Evolutionary conservation across 2,329 filamentous ascomycete species (phyloP).

Genomic region (Epichloe aotearoae): DNA sequence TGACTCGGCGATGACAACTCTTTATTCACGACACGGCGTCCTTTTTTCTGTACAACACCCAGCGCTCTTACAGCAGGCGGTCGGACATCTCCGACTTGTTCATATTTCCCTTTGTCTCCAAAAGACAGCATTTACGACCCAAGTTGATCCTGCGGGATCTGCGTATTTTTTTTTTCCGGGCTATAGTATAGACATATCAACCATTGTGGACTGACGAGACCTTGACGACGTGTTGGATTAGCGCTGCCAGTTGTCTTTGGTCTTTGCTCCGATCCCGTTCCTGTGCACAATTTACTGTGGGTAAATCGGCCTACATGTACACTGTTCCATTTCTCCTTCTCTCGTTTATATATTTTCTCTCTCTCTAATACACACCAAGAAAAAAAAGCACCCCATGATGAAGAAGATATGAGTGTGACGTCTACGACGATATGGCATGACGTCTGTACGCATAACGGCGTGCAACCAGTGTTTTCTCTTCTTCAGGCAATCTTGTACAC

Average conservation of each 20-base stretch:
- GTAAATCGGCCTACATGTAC: background rate
- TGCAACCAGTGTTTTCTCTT: background rate
- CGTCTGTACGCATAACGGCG: constrained; percentile 1
- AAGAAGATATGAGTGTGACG: constrained; percentile 1
- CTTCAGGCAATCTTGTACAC: background rate
- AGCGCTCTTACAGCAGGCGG: background rate
- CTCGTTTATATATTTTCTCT: background rate
- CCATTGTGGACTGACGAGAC: background rate
- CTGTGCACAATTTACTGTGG: background rate
- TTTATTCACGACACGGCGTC: background rate
- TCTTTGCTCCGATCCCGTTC: background rate
- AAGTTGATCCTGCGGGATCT: background rate
- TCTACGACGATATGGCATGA: constrained; percentile 2
- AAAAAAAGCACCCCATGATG: background rate
- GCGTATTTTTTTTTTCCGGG: background rate
- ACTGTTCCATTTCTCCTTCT: background rate
- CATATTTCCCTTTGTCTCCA: background rate
- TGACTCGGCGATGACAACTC: constrained; percentile 5
- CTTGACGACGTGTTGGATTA: background rate
- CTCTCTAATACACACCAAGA: background rate
- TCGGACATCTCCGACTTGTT: background rate
- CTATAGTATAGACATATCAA: background rate
- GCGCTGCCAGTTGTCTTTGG: background rate
- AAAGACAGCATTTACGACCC: background rate
- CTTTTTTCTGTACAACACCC: background rate